Percentiles rank a stretch among this genome's conserved stretches.
These are phyloP conservation scores for Echium plantagineum DNA, from an alignment of 257 asterid genomes.

Conservation along the genomic window DNA sequence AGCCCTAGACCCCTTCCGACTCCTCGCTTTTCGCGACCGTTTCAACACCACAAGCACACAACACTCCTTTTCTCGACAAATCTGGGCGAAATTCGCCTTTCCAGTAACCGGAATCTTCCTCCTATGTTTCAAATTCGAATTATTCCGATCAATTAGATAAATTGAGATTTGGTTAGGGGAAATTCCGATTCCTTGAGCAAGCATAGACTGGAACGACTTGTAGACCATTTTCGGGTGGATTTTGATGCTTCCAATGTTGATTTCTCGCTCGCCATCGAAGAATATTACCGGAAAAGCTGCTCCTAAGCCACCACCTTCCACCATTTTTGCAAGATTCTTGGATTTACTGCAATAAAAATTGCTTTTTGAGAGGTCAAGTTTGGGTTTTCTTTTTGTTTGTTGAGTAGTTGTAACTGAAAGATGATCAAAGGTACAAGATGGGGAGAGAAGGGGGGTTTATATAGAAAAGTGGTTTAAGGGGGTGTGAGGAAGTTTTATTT, in stretches of 20 bases:
- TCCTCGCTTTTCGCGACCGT: constrained; percentile 55
- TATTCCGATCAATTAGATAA: constrained; percentile 41
- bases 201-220: constrained; percentile 67
- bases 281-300: constrained; percentile 56
- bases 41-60: constrained; percentile 63
- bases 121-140: constrained; percentile 32
- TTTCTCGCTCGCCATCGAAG: constrained; percentile 78
- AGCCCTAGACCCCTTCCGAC: constrained; percentile 18
- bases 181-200: constrained; percentile 74
- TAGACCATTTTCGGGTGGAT: constrained; percentile 49
- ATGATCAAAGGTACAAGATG: not conserved
- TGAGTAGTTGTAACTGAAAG: not conserved
- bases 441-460: not conserved
- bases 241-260: constrained; percentile 43
- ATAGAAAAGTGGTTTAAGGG: constrained; percentile 17
- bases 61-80: constrained; percentile 47
- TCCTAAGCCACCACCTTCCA: constrained; percentile 44
- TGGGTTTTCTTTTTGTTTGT: no score
- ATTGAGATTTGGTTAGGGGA: constrained; percentile 86
- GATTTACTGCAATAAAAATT: no score
- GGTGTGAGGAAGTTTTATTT: not conserved
- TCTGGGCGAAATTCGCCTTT: constrained; percentile 43
- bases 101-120: constrained; percentile 63
- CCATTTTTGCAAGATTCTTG: constrained; percentile 39
- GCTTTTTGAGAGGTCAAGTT: no score